Base-by-base conservation (phyloP, 805 yeast species). In the Metschnikowia santaceciliae region DNA sequence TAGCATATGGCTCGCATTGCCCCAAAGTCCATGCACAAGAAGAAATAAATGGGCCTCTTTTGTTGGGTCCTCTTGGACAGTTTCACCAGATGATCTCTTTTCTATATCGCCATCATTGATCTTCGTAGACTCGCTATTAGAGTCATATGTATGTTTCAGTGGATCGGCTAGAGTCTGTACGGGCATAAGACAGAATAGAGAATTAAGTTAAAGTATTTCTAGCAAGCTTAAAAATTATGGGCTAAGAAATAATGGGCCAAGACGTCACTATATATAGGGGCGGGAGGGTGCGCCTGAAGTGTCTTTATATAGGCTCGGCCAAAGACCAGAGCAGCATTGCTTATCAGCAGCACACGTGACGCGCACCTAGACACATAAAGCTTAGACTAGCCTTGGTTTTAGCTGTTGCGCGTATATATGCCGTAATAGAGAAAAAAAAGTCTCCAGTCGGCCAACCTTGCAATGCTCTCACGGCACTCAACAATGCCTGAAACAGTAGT, bases 1-100 rank as follows among this genome's bases (percentile, higher is more conserved):
- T 51, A 75, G 78, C 64, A 88, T 80, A 60, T 89, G 95, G 35
- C 78, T 67, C 2, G 81, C 72, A 48, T 81, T 81, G 1, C 96
- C 96, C 96, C 96, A 89, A 42, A 88, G 72, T 55, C 72, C 78
- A 53, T 74, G 78, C 15, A 72, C 60, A 7, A 74, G 57, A 32
- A 74, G 74, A 53, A 73, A 71, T 7, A 74, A 59, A 54, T 74
- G 78, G 22, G 70, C 67, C 4, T 57, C 51, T n/a, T 32, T 14
- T 6, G 26, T n/a, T 7, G 3, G 7, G 8, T 32, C 37, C 42
- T 40, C 15, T 15, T 6, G 22, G 4, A 7, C 11, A 10, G 19
- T 23, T n/a, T n/a, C 26, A 13, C 32, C 26, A 5, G 46, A 20
- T 7, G 32, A n/a, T 3, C 2, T n/a, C n/a, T 33, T 33, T 10